Base-by-base conservation (phyloP, 2,329 filamentous ascomycete species). In the Fusarium sp. region DNA sequence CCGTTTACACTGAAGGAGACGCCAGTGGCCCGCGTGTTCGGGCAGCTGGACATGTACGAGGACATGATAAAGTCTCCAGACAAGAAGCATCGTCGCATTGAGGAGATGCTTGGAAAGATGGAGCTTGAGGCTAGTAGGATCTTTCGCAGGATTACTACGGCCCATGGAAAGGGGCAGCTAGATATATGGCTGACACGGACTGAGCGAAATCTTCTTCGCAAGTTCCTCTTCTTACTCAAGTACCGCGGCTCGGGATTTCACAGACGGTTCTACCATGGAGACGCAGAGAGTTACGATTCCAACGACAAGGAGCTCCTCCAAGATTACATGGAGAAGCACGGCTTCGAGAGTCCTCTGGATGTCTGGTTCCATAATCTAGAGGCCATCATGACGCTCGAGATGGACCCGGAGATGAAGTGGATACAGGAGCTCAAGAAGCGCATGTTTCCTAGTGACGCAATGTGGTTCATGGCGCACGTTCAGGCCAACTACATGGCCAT, bases 211-310 rank as follows among this genome's bases (percentile, higher is more conserved):
- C 59, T 79, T 2, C 38, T 87, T 11, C 82, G 85, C 53, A 86
- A 85, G 62, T 86, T 86, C 58, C 76, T 85, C 4, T 86, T 86
- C 69, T 72, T 87, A 5, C 80, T 86, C 73, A 84, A 84, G 65
- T 87, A 86, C 56, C 82, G 85, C 16, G 77, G 78, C n/a, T 76
- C 74, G 2, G 65, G 40, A 6, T 84, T 84, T 53, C 78, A 81
- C 64, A 59, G 64, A 16, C 79, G 83, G 1, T 86, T 81, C 75
- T 76, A 82, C 46, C 78, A 83, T 57, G 76, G 83, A 4, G 75
- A 60, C 1, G 29, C 74, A 0, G 78, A 82, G 6, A 73, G 71
- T 1, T 87, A 87, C 70, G 33, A 72, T 0, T 42, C 42, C 17
- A 66, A 79, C 24, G 79, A 81, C 56, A 75, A 70, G 49, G 55